Conservation (phyloP, 2,329 filamentous ascomycete genomes). For the Neonectria punicea region DNA sequence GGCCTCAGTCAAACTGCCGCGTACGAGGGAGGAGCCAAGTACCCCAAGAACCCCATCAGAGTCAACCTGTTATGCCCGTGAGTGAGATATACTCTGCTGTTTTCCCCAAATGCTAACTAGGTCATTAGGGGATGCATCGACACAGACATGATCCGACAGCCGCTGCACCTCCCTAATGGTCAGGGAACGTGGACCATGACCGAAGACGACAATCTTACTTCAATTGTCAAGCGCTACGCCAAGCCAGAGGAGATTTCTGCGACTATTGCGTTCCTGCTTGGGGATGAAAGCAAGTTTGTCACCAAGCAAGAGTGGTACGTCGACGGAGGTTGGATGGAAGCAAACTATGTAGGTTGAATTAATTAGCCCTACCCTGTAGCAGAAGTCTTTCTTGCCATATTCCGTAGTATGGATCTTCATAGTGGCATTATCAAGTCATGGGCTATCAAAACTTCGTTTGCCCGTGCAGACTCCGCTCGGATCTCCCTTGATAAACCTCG, state of each 20-base stretch:
- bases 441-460: too few species aligned
- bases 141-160: conserved; percentile 44
- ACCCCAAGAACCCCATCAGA: conserved; percentile 40
- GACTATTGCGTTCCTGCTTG: conserved; percentile 44
- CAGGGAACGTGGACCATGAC: conserved; percentile 42
- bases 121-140: conserved; percentile 39
- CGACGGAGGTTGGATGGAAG: conserved; percentile 45
- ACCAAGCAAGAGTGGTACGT: conserved; percentile 44
- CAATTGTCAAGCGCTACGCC: conserved; percentile 42
- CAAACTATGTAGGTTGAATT: conserved; percentile 34
- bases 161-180: conserved; percentile 39
- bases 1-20: conserved; percentile 44
- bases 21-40: conserved; percentile 41
- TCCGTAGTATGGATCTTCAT: too few species aligned
- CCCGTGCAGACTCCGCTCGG: too few species aligned
- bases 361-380: too few species aligned
- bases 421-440: too few species aligned
- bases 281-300: conserved; percentile 47
- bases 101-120: neutral
- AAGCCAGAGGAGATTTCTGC: conserved; percentile 45
- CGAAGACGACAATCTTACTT: conserved; percentile 38
- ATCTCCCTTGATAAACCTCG: neutral
- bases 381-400: too few species aligned
- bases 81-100: neutral
- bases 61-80: conserved; percentile 40